Base-by-base conservation (phyloP, 306 rosid genomes). In the Quercus suber region DNA sequence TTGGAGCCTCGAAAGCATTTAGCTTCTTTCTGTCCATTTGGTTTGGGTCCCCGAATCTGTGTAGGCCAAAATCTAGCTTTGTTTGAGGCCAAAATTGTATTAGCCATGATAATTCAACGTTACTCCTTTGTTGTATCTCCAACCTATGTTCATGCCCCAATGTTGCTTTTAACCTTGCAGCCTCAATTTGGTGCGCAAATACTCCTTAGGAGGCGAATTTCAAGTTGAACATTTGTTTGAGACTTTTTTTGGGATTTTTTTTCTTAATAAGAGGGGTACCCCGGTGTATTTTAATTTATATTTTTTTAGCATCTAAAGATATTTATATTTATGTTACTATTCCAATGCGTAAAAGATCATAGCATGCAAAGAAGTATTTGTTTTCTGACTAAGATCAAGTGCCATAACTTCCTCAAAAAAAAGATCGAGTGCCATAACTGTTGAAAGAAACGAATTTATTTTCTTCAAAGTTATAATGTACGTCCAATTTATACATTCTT, bases 41-140 rank as follows among this genome's bases (percentile, higher is more conserved):
- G 90, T 51, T 73, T 88, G 55, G 97, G 97, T 9, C 87, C 87
- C 64, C 70, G 90, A 77, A 80, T 80, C 20, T 93, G 98, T 13
- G 87, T 87, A 1, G 93, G 94, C 71, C 94, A 91, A 73, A 93
- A 83, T 74, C 53, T 88, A 76, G 93, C 94, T 5, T 5, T 93
- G 80, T 80, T 78, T 57, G 97, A 91, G 78, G 86, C 92, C 9
- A 93, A 84, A 59, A 33, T 86, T 5, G 86, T 77, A 13, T 71
- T 89, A 13, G 84, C 89, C 18, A 84, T 82, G 85, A 69, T 91
- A 73, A 31, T 91, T 6, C 79, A 65, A n/a, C 64, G 49, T 28
- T 89, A 73, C 73, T 87, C 83, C 43, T 77, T 86, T 58, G 27
- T 2, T 27, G 79, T 88, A 45, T 91, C 93, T 2, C 86, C 96